Conservation (phyloP, 116 monocot species). For the Dioscorea cayenensis region DNA sequence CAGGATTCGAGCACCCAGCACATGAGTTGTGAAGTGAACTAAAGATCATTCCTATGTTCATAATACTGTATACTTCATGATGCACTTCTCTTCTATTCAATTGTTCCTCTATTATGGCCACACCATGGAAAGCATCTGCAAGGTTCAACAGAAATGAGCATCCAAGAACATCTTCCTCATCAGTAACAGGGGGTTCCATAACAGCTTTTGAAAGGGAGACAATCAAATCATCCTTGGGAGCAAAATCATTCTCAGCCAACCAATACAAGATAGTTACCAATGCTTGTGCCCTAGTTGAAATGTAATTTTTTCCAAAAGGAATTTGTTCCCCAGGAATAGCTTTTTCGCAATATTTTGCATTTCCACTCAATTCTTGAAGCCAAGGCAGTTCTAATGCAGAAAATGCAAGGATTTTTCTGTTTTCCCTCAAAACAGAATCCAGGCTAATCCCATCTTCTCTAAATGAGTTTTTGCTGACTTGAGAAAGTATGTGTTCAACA, state of each 20-base stretch:
- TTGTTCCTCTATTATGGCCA: constrained; percentile 72
- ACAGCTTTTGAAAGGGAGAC: constrained; percentile 53
- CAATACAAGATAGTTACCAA: constrained; percentile 47
- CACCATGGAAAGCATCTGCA: constrained; percentile 64
- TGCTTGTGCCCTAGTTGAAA: constrained; percentile 59
- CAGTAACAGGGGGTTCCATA: constrained; percentile 55
- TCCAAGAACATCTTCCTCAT: constrained; percentile 68
- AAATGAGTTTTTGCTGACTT: constrained; percentile 32
- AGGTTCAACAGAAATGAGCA: constrained; percentile 79
- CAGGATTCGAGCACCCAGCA: constrained; percentile 49
- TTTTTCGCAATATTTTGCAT: constrained; percentile 42
- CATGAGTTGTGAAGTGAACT: constrained; percentile 66
- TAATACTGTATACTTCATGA: constrained; percentile 68
- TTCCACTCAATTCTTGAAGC: constrained; percentile 63
- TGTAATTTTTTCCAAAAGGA: constrained; percentile 21
- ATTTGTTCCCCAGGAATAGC: constrained; percentile 12
- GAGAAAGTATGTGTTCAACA: constrained; percentile 34
- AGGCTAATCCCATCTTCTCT: constrained; percentile 30
- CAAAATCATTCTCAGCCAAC: constrained; percentile 59
- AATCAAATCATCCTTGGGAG: constrained; percentile 74
- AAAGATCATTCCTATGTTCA: constrained; percentile 78
- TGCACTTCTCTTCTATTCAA: constrained; percentile 49
- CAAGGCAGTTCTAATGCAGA: constrained; percentile 67
- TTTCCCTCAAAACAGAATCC: constrained; percentile 50
- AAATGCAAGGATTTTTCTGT: constrained; percentile 51